Evolutionary conservation across 345 rosid species (phyloP).

Genomic region (Citrus medica): DNA sequence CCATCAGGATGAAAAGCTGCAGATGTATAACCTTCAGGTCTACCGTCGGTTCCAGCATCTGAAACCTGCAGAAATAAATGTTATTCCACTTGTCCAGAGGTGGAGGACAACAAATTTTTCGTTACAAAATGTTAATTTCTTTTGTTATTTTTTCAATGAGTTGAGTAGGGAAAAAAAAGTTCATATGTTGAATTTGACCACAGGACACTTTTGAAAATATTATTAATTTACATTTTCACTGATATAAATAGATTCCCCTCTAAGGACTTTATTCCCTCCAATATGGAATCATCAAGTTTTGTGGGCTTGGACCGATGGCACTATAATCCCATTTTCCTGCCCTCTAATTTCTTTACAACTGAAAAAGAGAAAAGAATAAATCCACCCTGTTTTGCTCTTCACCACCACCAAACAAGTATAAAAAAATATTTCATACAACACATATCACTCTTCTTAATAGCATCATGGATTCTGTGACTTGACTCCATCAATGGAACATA

Average conservation of each 20-base stretch:
- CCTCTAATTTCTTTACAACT: not conserved
- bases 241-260: not conserved
- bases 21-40: slow-evolving; percentile 73
- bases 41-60: slow-evolving; percentile 53
- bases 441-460: not conserved
- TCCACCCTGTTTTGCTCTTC: not conserved
- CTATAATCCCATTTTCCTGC: no score
- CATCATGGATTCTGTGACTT: not conserved
- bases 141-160: not conserved
- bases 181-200: not conserved
- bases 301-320: not conserved
- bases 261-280: not conserved
- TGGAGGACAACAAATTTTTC: not conserved
- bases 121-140: not conserved
- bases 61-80: slow-evolving; percentile 52
- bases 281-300: not conserved
- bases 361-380: not conserved
- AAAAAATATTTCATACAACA: not conserved
- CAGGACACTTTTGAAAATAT: not conserved
- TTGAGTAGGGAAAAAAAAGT: not conserved
- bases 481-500: not conserved
- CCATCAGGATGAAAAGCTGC: slow-evolving; percentile 99
- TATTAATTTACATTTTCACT: not conserved
- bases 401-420: not conserved
- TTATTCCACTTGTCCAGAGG: not conserved